Evolutionary conservation across 768 basidiomycete species (phyloP), one percentile per base, ranked within the genome.

Genomic region (Postia placenta): DNA sequence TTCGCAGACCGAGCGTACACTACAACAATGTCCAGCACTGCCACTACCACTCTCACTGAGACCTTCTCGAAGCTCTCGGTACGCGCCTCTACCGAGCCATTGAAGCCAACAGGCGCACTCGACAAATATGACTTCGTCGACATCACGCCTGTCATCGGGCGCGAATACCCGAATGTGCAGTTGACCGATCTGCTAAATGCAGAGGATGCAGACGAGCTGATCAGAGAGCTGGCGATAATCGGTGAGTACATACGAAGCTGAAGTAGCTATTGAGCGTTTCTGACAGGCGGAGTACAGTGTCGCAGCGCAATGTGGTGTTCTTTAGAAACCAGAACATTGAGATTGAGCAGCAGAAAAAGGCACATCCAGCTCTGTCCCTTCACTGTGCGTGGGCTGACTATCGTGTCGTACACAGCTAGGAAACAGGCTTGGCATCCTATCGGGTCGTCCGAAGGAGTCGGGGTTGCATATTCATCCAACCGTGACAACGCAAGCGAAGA

Each of bases 231-330:
- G 5, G 78, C 80, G 0, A 69, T 42, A 11, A 42, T 42, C 42
- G 19, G 42, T 42, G 24, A 14, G 42, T 69, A n/a, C n/a, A n/a
- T n/a, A n/a, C n/a, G n/a, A n/a, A n/a, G n/a, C n/a, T n/a, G n/a
- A n/a, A n/a, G n/a, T n/a, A n/a, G n/a, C n/a, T n/a, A n/a, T n/a
- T n/a, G n/a, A n/a, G n/a, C n/a, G n/a, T n/a, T n/a, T n/a, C n/a
- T n/a, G n/a, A n/a, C n/a, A n/a, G n/a, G n/a, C n/a, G n/a, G n/a
- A n/a, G n/a, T n/a, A 2, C 69, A 36, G 69, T 74, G 28, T 73
- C 71, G 25, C 75, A 75, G 46, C 76, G 82, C 27, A 80, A 81
- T 2, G 82, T 83, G 40, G 79, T 83, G 5, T 85, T 85, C 66
- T 80, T 85, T 70, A 71, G 73, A 11, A 67, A 72, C 17, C 80